Evolutionary conservation across 306 rosid species (phyloP).

Genomic region (Malus sieversii): DNA sequence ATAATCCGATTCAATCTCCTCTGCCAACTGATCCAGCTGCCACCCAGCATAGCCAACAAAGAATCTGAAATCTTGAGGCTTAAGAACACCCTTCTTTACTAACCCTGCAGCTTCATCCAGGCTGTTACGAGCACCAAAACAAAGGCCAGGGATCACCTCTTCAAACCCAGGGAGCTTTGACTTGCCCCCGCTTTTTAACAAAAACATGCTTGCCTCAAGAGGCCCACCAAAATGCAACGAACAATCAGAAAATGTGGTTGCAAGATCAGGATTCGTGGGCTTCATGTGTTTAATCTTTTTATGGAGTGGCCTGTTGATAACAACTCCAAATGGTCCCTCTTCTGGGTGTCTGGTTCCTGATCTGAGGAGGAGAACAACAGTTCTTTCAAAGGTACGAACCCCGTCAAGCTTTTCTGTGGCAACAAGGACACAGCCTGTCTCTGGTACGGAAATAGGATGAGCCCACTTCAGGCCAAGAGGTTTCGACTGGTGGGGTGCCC

Average conservation of each 20-base stretch:
- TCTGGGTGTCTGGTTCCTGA: conserved; percentile 82
- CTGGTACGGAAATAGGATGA: conserved; percentile 85
- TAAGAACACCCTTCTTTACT: conserved; percentile 77
- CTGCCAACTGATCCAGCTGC: conserved; percentile 89
- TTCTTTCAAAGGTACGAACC: conserved; percentile 82
- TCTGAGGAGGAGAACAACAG: conserved; percentile 88
- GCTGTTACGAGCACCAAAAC: conserved; percentile 84
- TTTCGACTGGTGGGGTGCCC: conserved; percentile 34
- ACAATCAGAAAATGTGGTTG: conserved; percentile 85
- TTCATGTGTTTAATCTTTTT: conserved; percentile 80
- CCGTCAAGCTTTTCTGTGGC: conserved; percentile 96
- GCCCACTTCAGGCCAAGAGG: conserved; percentile 79
- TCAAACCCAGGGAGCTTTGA: conserved; percentile 64
- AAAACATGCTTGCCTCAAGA: conserved; percentile 89
- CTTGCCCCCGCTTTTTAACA: conserved; percentile 61
- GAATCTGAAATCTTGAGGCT: conserved; percentile 82
- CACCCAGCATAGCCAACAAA: conserved; percentile 99
- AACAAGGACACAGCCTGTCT: conserved; percentile 92
- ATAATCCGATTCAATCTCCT: conserved; percentile 85
- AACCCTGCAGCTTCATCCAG: conserved; percentile 79
- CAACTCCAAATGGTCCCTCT: conserved; percentile 92
- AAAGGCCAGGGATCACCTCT: conserved; percentile 87
- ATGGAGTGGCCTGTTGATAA: conserved; percentile 88
- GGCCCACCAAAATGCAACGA: conserved; percentile 93
- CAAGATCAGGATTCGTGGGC: conserved; percentile 74